Evolutionary conservation across 192 early-diverging fungal genomes (phyloP), one percentile per base, ranked within the genome.

Genomic region (Mortierella claussenii): DNA sequence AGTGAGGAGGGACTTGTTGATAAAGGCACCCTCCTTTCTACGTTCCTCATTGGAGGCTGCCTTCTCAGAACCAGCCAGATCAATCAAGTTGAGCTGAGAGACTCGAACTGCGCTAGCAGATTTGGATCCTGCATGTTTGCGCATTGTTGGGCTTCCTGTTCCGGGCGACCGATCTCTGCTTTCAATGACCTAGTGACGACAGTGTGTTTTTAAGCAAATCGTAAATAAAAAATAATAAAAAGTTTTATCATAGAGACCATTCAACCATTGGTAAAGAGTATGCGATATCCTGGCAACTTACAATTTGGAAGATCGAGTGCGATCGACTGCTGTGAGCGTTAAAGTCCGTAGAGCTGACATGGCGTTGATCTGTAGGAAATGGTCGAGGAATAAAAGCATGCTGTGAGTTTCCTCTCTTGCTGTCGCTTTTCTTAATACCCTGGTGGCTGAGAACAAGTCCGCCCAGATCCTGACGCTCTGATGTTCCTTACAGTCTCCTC

Each of bases 11-110:
- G 80, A 84, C 60, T 93, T 94, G 83, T 99, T 99, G 66, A 99
- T 99, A 60, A 88, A 96, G 9, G 94, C 91, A n/a, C 96, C 97
- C 59, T 99, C 97, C 71, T 95, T 96, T 24, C 95, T 86, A n/a
- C 97, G 85, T 48, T 93, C 92, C 8, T 84, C 86, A 49, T 96
- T 91, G 11, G 92, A 90, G 0, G 90, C 85, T 1, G 93, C 97
- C 55, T 96, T 94, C 81, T 99, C 98, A 11, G 94, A 94, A 24
- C 98, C 98, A 7, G 97, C 97, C 65, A 99, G 75, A 81, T 99
- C 98, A 46, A 99, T 95, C 56, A 99, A 86, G 65, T 98, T 98
- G 71, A 81, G 79, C 44, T 70, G 80, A 28, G 68, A 89, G 23
- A 81, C 80, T 9, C 73, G 50, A 4, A 76, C 73, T 18, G 31